These are phyloP conservation scores for Fraxinus angustifolia DNA, from an alignment of 305 asterid species.

Conservation along the genomic window DNA sequence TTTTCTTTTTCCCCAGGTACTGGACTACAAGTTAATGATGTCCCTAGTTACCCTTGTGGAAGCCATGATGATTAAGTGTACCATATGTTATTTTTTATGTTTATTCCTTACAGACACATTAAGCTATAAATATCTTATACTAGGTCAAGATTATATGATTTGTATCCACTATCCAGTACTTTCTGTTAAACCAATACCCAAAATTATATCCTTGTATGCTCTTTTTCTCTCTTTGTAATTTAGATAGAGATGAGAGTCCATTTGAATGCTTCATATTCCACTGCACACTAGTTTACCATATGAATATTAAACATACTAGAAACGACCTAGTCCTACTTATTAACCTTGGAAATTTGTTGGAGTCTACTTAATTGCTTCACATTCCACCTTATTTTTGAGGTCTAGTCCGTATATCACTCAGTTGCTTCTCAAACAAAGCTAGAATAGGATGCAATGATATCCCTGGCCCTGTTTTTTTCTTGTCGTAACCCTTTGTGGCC, in stretches of 20 bases:
- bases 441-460: not conserved
- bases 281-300: not conserved
- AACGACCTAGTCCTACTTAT: not conserved
- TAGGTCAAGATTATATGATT: not conserved
- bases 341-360: not conserved
- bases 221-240: not conserved
- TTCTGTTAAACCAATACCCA: not conserved
- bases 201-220: not conserved
- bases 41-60: not conserved
- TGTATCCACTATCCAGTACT: not conserved
- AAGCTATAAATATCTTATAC: not conserved
- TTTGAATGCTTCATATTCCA: not conserved
- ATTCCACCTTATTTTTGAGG: not conserved
- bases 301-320: not conserved
- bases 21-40: not conserved
- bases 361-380: not conserved
- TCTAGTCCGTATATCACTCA: not conserved
- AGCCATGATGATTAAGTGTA: not conserved
- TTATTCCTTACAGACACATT: not conserved
- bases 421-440: not conserved
- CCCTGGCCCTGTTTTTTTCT: not conserved
- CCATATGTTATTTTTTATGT: not conserved
- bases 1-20: not conserved
- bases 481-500: not conserved
- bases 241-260: not conserved